phyloP scores from a whole-genome alignment of 352 stramenopile genomes.

The Phytophthora constricta region DNA sequence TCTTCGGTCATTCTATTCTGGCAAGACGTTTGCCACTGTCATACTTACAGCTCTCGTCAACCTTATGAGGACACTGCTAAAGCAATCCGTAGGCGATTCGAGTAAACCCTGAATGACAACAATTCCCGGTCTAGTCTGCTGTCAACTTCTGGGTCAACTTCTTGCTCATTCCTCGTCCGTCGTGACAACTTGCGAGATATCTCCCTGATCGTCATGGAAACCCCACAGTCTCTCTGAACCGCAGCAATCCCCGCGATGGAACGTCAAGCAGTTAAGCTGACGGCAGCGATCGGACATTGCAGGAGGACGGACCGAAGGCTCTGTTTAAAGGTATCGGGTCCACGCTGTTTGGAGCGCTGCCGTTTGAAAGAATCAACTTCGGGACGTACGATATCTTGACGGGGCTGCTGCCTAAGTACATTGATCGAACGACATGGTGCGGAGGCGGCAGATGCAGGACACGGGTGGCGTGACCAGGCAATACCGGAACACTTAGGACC shows the following conservation, averaged over 20 bases:
- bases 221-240: background rate
- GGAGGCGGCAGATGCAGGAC: slow-evolving; percentile 87
- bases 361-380: slow-evolving; percentile 87
- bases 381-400: slow-evolving; percentile 81
- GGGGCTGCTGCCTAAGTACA: slow-evolving; percentile 53
- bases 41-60: too few relatives aligned
- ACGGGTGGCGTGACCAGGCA: slow-evolving; percentile 59
- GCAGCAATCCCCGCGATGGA: slow-evolving; percentile 23
- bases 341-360: slow-evolving; percentile 72
- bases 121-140: too few relatives aligned
- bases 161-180: too few relatives aligned
- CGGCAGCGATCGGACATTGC: too few relatives aligned
- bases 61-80: too few relatives aligned
- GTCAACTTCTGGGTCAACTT: too few relatives aligned
- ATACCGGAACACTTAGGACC: slow-evolving; percentile 81
- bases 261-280: slow-evolving; percentile 65
- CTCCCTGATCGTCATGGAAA: background rate
- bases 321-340: slow-evolving; percentile 80
- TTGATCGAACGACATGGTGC: slow-evolving; percentile 88
- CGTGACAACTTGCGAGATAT: too few relatives aligned
- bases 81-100: too few relatives aligned
- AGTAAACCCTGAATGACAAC: too few relatives aligned
- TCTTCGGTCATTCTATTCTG: too few relatives aligned
- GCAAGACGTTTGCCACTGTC: too few relatives aligned
- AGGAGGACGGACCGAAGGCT: slow-evolving; percentile 66